Conservation (phyloP, 73 alveolate species). For the Paramecium sonneborni region DNA sequence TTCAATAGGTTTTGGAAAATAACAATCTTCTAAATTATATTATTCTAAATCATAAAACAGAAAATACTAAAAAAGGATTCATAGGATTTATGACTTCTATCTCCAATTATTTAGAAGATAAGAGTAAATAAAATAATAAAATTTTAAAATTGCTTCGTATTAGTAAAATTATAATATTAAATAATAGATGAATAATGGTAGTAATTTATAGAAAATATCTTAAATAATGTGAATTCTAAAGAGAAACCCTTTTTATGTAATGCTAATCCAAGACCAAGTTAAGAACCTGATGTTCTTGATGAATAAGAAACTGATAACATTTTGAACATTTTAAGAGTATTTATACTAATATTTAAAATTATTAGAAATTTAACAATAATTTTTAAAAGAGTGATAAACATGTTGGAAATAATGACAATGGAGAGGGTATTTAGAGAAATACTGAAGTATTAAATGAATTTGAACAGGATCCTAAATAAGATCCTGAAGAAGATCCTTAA, state of each 20-base stretch:
- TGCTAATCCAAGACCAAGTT: constrained; percentile 22
- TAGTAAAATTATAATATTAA: background rate
- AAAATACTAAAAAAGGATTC: background rate
- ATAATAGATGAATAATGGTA: constrained; percentile 8
- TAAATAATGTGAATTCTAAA: background rate
- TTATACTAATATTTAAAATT: background rate
- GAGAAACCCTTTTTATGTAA: constrained; percentile 28
- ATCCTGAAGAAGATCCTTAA: background rate
- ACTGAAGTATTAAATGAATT: background rate
- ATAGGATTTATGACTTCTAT: constrained; percentile 2
- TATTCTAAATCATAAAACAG: background rate
- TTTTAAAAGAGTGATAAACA: background rate
- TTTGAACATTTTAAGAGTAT: background rate
- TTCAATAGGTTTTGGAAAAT: background rate
- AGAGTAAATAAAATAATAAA: background rate
- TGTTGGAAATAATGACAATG: background rate
- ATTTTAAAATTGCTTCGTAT: background rate
- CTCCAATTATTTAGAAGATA: background rate
- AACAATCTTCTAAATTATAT: background rate
- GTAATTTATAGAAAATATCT: background rate
- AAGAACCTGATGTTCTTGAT: background rate
- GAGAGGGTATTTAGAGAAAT: background rate
- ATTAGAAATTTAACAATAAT: background rate
- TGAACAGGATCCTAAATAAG: background rate
- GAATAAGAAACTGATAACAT: constrained; percentile 1